phyloP scores from a whole-genome alignment of 495 filamentous ascomycete genomes.

The Haplographium delicatum region DNA sequence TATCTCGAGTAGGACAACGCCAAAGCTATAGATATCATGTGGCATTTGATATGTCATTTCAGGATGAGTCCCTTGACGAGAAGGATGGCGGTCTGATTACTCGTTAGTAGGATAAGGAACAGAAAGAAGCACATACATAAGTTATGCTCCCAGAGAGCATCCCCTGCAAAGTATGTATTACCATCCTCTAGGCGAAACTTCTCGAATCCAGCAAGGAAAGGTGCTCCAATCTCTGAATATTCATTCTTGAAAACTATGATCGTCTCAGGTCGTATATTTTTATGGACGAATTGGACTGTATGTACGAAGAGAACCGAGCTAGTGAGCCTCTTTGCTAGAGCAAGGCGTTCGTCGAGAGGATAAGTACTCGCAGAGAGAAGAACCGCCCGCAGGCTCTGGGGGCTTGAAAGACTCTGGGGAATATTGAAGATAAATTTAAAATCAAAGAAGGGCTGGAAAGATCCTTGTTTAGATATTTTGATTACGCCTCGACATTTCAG shows the following conservation, averaged over 20 bases:
- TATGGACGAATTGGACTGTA: constrained; percentile 38
- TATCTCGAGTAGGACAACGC: constrained; percentile 27
- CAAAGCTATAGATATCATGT: constrained; percentile 34
- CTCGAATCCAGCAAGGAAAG: constrained; percentile 25
- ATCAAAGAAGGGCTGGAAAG: not conserved
- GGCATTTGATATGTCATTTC: constrained; percentile 22
- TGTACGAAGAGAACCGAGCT: constrained; percentile 38
- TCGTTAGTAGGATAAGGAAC: not conserved
- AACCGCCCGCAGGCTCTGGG: constrained; percentile 4
- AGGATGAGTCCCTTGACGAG: constrained; percentile 15
- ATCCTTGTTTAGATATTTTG: not conserved
- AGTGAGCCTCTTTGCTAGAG: constrained; percentile 31
- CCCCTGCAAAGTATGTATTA: constrained; percentile 1
- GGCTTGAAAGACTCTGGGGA: not conserved
- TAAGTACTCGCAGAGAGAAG: not conserved
- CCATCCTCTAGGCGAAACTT: constrained; percentile 19
- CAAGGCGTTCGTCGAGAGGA: constrained; percentile 22
- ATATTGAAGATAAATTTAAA: constrained; percentile 20
- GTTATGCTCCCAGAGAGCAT: constrained; percentile 5
- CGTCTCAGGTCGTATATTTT: constrained; percentile 41
- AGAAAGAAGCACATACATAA: constrained; percentile 3
- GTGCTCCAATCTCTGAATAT: constrained; percentile 11
- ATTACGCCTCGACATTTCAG: constrained; percentile 42
- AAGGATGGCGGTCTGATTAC: constrained; percentile 19
- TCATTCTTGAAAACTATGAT: constrained; percentile 29